Conservation (phyloP, 1,284 basidiomycete genomes). For the Schizopora paradoxa region DNA sequence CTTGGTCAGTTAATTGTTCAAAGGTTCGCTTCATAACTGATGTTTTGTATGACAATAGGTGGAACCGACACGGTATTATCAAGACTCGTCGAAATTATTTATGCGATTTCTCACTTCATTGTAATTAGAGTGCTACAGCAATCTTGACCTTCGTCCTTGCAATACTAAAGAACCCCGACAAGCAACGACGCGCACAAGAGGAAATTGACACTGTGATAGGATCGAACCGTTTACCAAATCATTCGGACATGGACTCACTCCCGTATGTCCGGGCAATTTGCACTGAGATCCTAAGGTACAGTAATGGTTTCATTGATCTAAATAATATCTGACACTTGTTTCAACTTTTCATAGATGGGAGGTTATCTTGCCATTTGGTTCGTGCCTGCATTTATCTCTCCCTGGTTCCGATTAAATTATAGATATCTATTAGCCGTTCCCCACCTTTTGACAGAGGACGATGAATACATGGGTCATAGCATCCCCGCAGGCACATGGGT, state of each 20-base stretch:
- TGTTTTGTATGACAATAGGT: too few species aligned
- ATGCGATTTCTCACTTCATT: too few species aligned
- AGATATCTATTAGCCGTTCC: constrained; percentile 14
- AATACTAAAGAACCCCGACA: constrained; percentile 25
- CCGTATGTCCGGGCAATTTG: constrained; percentile 40
- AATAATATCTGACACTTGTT: not conserved
- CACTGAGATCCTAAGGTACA: constrained; percentile 36
- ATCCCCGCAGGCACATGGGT: constrained; percentile 20
- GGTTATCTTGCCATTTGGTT: not conserved
- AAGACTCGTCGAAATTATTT: too few species aligned
- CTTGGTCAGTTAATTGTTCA: too few species aligned
- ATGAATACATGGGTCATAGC: constrained; percentile 18
- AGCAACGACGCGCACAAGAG: constrained; percentile 34
- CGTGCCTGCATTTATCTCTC: not conserved
- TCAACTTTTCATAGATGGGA: not conserved
- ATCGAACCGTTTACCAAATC: constrained; percentile 40
- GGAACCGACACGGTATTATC: too few species aligned
- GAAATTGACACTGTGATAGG: constrained; percentile 43
- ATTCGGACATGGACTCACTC: constrained; percentile 35
- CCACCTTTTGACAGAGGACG: constrained; percentile 15
- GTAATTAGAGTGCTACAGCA: constrained; percentile 24
- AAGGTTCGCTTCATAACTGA: too few species aligned
- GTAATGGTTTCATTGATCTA: too few species aligned
- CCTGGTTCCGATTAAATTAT: not conserved
- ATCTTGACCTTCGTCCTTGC: constrained; percentile 24